Evolutionary conservation across 2,329 filamentous ascomycete genomes (phyloP).

Genomic region (Colletotrichum destructivum): DNA sequence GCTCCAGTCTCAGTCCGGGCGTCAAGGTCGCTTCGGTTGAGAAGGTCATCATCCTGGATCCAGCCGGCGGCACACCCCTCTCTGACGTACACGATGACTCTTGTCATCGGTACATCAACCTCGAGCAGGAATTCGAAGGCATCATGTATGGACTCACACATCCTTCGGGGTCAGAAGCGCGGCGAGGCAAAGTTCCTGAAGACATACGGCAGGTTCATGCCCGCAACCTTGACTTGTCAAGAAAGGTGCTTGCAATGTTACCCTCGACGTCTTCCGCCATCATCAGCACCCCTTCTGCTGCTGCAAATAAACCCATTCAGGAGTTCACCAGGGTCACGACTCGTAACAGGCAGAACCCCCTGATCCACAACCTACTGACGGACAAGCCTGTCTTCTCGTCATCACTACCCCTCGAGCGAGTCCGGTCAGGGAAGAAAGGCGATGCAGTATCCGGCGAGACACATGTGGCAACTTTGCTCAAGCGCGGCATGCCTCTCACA

Average conservation of each 20-base stretch:
- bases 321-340: slow-evolving; percentile 67
- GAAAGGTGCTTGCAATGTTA: slow-evolving; percentile 79
- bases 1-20: slow-evolving; percentile 54
- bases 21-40: slow-evolving; percentile 77
- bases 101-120: slow-evolving; percentile 81
- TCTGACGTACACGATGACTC: slow-evolving; percentile 54
- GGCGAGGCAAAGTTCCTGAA: slow-evolving; percentile 22
- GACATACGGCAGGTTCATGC: slow-evolving; percentile 54
- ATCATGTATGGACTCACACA: slow-evolving; percentile 74
- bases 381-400: slow-evolving; percentile 95
- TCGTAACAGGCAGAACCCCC: slow-evolving; percentile 77
- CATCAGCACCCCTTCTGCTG: slow-evolving; percentile 88
- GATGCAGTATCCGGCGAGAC: slow-evolving; percentile 37
- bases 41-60: slow-evolving; percentile 89
- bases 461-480: slow-evolving; percentile 82
- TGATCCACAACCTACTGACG: slow-evolving; percentile 96
- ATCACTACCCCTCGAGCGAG: slow-evolving; percentile 83
- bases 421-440: slow-evolving; percentile 55
- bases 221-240: slow-evolving; percentile 81
- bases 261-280: slow-evolving; percentile 89
- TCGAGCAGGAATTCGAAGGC: slow-evolving; percentile 87
- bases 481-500: slow-evolving; percentile 90
- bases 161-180: slow-evolving; percentile 18
- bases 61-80: slow-evolving; percentile 86
- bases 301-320: slow-evolving; percentile 67